Evolutionary conservation across 2,329 filamentous ascomycete genomes (phyloP), one percentile per base, ranked within the genome.

Genomic region (Scleromitrula shiraiana): DNA sequence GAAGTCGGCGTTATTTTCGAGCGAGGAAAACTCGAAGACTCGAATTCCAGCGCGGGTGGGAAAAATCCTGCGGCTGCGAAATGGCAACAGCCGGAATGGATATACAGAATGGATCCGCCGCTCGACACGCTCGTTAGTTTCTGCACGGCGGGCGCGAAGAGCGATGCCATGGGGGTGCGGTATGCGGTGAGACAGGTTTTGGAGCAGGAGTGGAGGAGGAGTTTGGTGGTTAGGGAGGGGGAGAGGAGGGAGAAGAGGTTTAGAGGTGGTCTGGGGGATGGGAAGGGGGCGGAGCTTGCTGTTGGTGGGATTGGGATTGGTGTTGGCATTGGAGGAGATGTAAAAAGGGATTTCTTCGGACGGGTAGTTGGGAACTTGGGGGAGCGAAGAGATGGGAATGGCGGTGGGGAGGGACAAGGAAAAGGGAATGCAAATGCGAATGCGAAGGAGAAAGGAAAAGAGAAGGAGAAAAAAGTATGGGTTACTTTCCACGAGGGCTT

Each of bases 171-270:
- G 1, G 88, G 87, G 0, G 88, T 88, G 0, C 80, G 93, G n/a
- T 98, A 88, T 62, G 91, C 91, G 1, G 84, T 98, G 5, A 82
- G 93, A 19, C 91, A 96, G 65, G 90, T 96, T 7, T 75, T 98
- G 1, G 89, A 95, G 61, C 88, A 93, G 64, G 91, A 97, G 65
- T 85, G 2, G 78, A 85, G 59, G 78, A 81, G 7, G 75, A 83
- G 3, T 83, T 81, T 63, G 69, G n/a, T n/a, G n/a, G n/a, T n/a
- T n/a, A 67, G 35, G 78, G 72, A n/a, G 78, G 72, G 56, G 68
- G 63, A 56, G 66, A 54, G 0, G 61, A 61, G 32, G 63, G 59
- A 57, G 32, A 53, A 51, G 9, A 58, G 58, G 32, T 46, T 17
- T 30, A 37, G 30, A 39, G 24, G 9, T 27, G 22, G 9, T 27